phyloP scores from a whole-genome alignment of 78 protist genomes.

The Dictyostelium capitatum region DNA sequence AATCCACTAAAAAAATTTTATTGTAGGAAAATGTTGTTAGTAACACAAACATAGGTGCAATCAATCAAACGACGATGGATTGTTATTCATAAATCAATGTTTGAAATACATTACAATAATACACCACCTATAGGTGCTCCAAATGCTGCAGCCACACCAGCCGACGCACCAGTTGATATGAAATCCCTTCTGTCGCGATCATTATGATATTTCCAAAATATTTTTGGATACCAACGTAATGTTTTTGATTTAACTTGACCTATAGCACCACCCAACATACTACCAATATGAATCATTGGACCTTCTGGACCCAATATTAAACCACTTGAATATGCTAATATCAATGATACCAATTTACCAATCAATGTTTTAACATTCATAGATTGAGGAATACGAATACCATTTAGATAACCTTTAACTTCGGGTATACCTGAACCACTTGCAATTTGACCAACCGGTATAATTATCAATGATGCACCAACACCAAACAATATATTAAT shows the following conservation, averaged over 20 bases:
- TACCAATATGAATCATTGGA: constrained; percentile 94
- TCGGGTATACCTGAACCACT: constrained; percentile 95
- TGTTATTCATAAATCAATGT: not conserved
- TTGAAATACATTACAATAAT: constrained; percentile 13
- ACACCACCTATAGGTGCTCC: constrained; percentile 98
- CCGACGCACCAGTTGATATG: constrained; percentile 95
- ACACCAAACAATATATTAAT: constrained; percentile 78
- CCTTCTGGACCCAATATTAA: constrained; percentile 93
- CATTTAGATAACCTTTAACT: constrained; percentile 94
- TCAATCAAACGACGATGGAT: not conserved
- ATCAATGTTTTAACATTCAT: constrained; percentile 87
- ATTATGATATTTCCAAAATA: constrained; percentile 71
- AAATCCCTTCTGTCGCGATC: constrained; percentile 91
- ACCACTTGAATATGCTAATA: constrained; percentile 84
- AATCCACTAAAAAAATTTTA: too few species aligned
- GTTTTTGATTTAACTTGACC: constrained; percentile 89
- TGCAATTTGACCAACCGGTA: constrained; percentile 84
- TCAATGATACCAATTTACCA: constrained; percentile 83
- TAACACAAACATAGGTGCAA: not conserved
- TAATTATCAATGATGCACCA: constrained; percentile 68
- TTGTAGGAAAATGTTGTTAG: too few species aligned
- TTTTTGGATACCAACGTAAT: constrained; percentile 68
- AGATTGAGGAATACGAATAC: constrained; percentile 90
- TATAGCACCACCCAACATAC: constrained; percentile 91
- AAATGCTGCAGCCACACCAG: constrained; percentile 98